Base-by-base conservation (phyloP, 768 basidiomycete genomes). In the Clitopilus hobsonii region DNA sequence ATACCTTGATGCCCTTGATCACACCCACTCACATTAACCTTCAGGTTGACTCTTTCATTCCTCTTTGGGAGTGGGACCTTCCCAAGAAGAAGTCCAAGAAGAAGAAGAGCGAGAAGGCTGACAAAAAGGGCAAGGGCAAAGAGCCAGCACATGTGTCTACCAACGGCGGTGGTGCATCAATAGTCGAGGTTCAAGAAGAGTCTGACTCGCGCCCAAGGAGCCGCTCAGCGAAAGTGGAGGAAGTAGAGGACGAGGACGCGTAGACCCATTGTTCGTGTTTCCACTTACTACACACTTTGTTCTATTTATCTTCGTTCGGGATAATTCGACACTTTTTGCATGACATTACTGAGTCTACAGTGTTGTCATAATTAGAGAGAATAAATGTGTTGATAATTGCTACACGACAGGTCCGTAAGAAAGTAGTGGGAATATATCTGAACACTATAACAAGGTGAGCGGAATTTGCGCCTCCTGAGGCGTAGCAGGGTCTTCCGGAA, bases 41-140 rank as follows among this genome's bases (percentile, higher is more conserved):
- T 48, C 14, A 98, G 96, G 84, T 99, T 55, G 97, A 98, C 47
- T 97, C 94, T 1, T 99, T 98, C 72, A 90, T 96, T 61, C 97
- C 97, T 18, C 69, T 91, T 18, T 99, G 93, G 91, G 96, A 93
- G 63, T 99, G 95, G 94, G 95, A 98, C 65, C 58, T 92, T 49
- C 87, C 87, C 65, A 89, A 88, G 77, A 84, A 81, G 71, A 85
- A 84, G 65, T 70, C 74, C 27, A 88, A 85, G 74, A 88, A 86
- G 74, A 83, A 76, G 72, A 84, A 82, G 58, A 71, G 69, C 14
- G 81, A 84, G 55, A 83, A 84, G 64, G 74, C 71, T 57, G 77
- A 78, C 59, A 74, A 78, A 63, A 71, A 73, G 54, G 69, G 69
- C 61, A 78, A 67, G 64, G 74, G 65, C 23, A 75, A 72, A 26